Base-by-base conservation (phyloP, 192 early-diverging fungal species). In the Funneliformis mosseae region DNA sequence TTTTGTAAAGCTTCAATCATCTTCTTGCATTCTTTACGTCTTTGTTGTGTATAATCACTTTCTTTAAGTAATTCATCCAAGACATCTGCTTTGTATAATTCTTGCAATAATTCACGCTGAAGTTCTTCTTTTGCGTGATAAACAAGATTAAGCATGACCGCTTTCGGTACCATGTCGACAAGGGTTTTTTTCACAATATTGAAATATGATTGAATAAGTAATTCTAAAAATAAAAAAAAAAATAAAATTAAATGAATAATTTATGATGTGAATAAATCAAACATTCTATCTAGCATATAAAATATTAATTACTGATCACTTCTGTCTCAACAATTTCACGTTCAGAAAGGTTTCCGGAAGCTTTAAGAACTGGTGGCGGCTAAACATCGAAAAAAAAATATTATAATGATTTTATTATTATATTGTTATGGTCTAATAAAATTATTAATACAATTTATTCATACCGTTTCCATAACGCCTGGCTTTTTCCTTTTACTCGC, bases 121-220 rank as follows among this genome's bases (percentile, higher is more conserved):
- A 99, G 87, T 75, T 96, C 95, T 73, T 98, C 96, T 87, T 95
- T 98, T 46, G 96, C 89, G 79, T 91, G 85, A 78, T 87, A 89
- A 12, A 99, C 98, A 61, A 99, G 88, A 85, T 97, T 98, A 61
- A 98, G 91, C 97, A 99, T 99, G 75, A 99, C 92, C 6, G 97
- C 95, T 85, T 99, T 99, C 68, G 98, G 98, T 0, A 99, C 94
- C 89, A 98, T 93, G 84, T 99, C 98, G 70, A 96, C 91, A 64
- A 96, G 90, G 6, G 97, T 98, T 77, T 97, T 94, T 88, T 99
- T 99, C 74, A 99, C 97, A 88, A 99, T 99, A 84, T 96, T 95
- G 84, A 92, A 99, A 90, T 99, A 99, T 23, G 97, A 99, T 79
- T 95, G 91, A 76, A 99, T 96, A 70, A 79, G 78, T 68, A 99